Evolutionary conservation across 352 stramenopile species (phyloP).

Genomic region (Phytophthora colocasiae): DNA sequence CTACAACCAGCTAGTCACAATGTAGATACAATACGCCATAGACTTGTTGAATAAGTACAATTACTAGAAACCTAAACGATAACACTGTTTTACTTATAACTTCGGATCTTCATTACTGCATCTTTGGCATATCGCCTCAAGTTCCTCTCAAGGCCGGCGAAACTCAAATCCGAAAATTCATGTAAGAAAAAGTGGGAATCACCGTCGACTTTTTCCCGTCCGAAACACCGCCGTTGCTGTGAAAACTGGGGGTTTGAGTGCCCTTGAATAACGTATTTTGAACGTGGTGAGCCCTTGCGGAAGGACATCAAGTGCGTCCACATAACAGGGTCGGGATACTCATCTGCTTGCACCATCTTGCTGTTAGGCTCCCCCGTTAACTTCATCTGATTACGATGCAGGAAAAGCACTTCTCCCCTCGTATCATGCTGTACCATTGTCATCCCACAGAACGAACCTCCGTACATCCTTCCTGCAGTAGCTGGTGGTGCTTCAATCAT

Average conservation of each 20-base stretch:
- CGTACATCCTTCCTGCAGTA: constrained; percentile 40
- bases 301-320: constrained; percentile 52
- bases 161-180: constrained; percentile 28
- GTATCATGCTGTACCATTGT: constrained; percentile 74
- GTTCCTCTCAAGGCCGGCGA: constrained; percentile 27
- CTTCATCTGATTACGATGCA: constrained; percentile 75
- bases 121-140: constrained; percentile 36
- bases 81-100: no score
- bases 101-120: constrained; percentile 2
- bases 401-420: constrained; percentile 53
- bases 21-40: constrained; percentile 17
- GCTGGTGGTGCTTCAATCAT: constrained; percentile 60
- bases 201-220: constrained; percentile 18
- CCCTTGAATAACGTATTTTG: constrained; percentile 16
- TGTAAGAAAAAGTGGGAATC: constrained; percentile 37
- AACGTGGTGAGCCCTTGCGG: constrained; percentile 9
- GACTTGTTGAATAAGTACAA: constrained; percentile 15
- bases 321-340: constrained; percentile 17
- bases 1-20: constrained; percentile 27
- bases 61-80: no score
- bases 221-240: constrained; percentile 40
- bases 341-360: neutral
- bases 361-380: constrained; percentile 35
- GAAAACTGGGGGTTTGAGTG: constrained; percentile 6
- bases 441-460: constrained; percentile 60